Evolutionary conservation across 75 land plant species (phyloP).

Genomic region (Pinus tabuliformis): DNA sequence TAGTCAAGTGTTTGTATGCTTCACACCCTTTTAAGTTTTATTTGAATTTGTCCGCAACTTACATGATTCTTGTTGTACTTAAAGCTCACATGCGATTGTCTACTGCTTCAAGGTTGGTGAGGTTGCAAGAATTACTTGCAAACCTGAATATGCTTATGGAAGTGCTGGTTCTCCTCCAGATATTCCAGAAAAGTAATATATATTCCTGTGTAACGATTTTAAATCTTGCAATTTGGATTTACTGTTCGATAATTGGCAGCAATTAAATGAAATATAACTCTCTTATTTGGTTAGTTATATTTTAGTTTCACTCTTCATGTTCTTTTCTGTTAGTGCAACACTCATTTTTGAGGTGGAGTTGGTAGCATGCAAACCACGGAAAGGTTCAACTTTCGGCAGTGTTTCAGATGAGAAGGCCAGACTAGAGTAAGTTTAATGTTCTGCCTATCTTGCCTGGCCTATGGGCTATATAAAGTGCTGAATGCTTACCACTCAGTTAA

Average conservation of each 20-base stretch:
- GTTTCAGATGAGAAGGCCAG: slow-evolving; percentile 86
- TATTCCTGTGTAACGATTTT: background rate
- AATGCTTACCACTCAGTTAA: background rate
- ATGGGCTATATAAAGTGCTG: background rate
- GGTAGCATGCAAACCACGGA: slow-evolving; percentile 78
- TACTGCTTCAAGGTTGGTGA: slow-evolving; percentile 72
- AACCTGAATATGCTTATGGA: slow-evolving; percentile 96
- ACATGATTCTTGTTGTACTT: background rate
- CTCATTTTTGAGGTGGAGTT: slow-evolving; percentile 88
- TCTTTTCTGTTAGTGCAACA: slow-evolving; percentile 52
- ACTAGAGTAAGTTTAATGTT: slow-evolving; percentile 65
- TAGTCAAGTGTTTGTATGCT: slow-evolving; percentile 1
- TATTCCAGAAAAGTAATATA: slow-evolving; percentile 70
- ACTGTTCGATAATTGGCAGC: background rate
- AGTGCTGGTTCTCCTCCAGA: slow-evolving; percentile 90
- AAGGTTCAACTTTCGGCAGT: slow-evolving; percentile 70
- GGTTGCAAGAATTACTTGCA: slow-evolving; percentile 80
- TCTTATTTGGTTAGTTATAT: background rate
- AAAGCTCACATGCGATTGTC: slow-evolving; percentile 5
- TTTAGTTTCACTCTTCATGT: slow-evolving; percentile 1
- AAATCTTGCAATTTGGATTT: background rate
- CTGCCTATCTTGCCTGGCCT: slow-evolving; percentile 7
- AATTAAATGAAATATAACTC: background rate
- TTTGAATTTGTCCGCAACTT: background rate
- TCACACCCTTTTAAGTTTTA: background rate